Base-by-base conservation (phyloP, 2,329 filamentous ascomycete genomes). In the Fusarium sublunatum region DNA sequence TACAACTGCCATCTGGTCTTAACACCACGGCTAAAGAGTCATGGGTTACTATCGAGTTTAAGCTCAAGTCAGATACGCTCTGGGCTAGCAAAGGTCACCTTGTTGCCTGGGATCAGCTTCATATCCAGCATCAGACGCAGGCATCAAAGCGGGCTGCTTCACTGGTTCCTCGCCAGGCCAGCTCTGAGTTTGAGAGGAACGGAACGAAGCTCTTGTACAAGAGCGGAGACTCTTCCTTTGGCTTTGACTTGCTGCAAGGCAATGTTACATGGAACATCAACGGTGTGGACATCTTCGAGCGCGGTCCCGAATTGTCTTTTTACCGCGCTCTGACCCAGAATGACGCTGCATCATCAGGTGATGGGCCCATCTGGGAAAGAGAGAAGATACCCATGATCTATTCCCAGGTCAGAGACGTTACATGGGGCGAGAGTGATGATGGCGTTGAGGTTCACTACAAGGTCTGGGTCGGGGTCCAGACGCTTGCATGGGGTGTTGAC, bases 91-190 rank as follows among this genome's bases (percentile, higher is more conserved):
- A 55, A 7, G 61, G 58, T 0, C 36, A 65, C 8, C 13, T 47
- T 1, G n/a, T 65, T 1, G 58, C 61, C 0, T 65, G 57, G 58
- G 58, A 53, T 1, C 63, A 65, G 5, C 53, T 64, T 4, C 19
- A 50, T 22, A 26, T 63, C 9, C 38, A 41, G 2, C 7, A 10
- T 19, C 19, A 19, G 19, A 19, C 2, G 3, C 43, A 2, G 13
- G 4, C 0, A 9, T 2, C 10, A 1, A 25, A 6, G 0, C 15
- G 0, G 0, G 0, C 48, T 2, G 40, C 6, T 5, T 22, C 19
- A 2, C 24, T 58, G 0, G 4, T 12, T 7, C 43, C 12, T 4
- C 39, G 47, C 0, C 35, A 53, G 5, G 9, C 5, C 1, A n/a
- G 2, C 2, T 3, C 35, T 2, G 28, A 26, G 0, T 42, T 63